Evolutionary conservation across 1,284 basidiomycete species (phyloP), one percentile per base, ranked within the genome.

Genomic region (Lignosus rhinocerotis): DNA sequence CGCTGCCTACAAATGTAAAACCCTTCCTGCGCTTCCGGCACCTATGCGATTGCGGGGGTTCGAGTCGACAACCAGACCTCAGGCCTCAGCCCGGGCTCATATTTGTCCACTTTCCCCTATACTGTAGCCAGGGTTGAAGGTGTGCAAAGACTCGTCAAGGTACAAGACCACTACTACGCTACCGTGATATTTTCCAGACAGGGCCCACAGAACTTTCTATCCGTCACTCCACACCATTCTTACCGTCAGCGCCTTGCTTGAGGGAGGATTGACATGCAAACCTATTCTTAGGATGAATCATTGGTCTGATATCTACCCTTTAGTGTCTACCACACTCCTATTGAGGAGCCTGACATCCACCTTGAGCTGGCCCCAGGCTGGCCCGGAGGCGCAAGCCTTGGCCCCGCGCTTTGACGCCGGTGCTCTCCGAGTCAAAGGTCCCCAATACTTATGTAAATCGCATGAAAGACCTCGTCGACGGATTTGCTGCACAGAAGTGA

Each of bases 121-220:
- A 25, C 4, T 25, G 25, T 25, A 45, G 16, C n/a, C 43, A 52
- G 6, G 69, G 69, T 11, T 65, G n/a, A n/a, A n/a, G n/a, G n/a
- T n/a, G n/a, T n/a, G 32, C 64, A 63, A 43, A 38, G 55, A 7
- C 66, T 62, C 54, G 55, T 61, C 44, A 49, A 66, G 33, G 21
- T 69, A 9, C 70, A 71, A 46, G 52, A 66, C n/a, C n/a, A 25
- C 25, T 2, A 25, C 2, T 25, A 11, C 58, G 44, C 25, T 69
- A 70, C 55, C 67, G 69, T 3, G 69, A 69, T 44, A 52, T 64
- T 17, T 68, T 71, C n/a, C 53, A 69, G 19, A 10, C 32, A 77
- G 76, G 75, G 19, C 76, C 76, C 4, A 77, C 77, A 59, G 75
- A 76, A 54, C 54, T 77, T 6, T 75, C 75, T 16, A 67, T 76